Evolutionary conservation across 2,329 filamentous ascomycete genomes (phyloP), one percentile per base, ranked within the genome.

Genomic region (Thelonectria blattea): DNA sequence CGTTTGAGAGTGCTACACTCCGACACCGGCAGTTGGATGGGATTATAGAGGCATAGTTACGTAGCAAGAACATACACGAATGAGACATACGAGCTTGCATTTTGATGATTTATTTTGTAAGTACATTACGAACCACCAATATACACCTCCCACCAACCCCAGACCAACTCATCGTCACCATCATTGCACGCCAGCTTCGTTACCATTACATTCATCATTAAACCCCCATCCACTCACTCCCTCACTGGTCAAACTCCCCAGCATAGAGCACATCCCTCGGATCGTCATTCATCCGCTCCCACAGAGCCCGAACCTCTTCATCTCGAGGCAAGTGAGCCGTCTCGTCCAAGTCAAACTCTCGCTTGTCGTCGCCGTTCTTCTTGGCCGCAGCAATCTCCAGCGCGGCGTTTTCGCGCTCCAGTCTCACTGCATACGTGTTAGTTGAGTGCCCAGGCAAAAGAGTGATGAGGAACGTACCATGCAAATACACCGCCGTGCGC

Each of bases 401-500:
- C 0, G 69, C 66, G 7, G 76, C 70, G 12, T 75, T 75, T 58
- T 81, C 80, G 0, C 74, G 73, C 48, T 76, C 80, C 15, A 83
- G 71, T 66, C 76, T 73, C 12, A 81, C 81, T 76, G 12, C 3
- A 11, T 0, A 0, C 32, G 6, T 1, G 18, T 67, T 22, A 69
- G 56, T 17, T 30, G 1, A 27, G 30, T n/a, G n/a, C n/a, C n/a
- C 20, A 3, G 8, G 8, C 9, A 8, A 22, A 47, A 15, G 12
- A 11, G 42, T 45, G 9, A n/a, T 1, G 0, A 3, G 9, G 7
- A 41, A 75, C 83, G 76, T 68, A 86, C 84, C 79, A 64, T 88
- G 86, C 5, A 86, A 60, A 50, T 74, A 85, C 1, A 88, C 85
- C 5, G 83, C 85, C 0, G 85, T 77, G 30, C 80, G 73, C 78